Evolutionary conservation across 2,329 filamentous ascomycete genomes (phyloP).

Genomic region (Biscogniauxia sp.): DNA sequence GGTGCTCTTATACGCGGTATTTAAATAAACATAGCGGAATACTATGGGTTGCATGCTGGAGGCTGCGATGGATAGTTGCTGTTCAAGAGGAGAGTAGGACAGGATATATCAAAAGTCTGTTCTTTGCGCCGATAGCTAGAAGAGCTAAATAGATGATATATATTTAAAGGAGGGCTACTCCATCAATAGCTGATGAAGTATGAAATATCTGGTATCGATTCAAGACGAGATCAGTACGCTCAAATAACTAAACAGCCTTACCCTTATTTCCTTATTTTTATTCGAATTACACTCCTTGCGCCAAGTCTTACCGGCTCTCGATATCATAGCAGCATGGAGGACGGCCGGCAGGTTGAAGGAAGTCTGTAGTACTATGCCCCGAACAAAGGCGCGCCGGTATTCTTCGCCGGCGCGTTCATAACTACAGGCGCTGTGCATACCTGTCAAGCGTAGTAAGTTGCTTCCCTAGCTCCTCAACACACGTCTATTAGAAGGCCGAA

Average conservation of each 20-base stretch:
- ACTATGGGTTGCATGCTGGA: no score
- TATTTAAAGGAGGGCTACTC: no score
- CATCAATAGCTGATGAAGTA: no score
- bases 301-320: neutral
- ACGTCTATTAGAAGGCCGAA: neutral
- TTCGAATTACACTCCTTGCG: neutral
- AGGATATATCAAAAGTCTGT: no score
- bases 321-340: conserved; percentile 23
- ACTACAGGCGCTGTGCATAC: conserved; percentile 37
- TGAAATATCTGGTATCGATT: neutral
- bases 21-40: no score
- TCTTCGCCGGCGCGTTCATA: conserved; percentile 44
- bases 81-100: no score
- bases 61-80: no score
- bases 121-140: no score
- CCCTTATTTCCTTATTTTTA: neutral
- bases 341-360: conserved; percentile 37
- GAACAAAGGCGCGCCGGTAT: conserved; percentile 46
- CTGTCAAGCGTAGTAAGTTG: conserved; percentile 47
- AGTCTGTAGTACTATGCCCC: conserved; percentile 48
- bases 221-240: neutral
- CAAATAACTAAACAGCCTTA: neutral
- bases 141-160: no score
- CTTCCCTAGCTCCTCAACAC: conserved; percentile 2
- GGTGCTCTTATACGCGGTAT: no score